A percentile compares a stretch with the other conserved stretches of the same genome.
phyloP scores from a whole-genome alignment of 495 filamentous ascomycete species.

The Margaritispora aquatica region DNA sequence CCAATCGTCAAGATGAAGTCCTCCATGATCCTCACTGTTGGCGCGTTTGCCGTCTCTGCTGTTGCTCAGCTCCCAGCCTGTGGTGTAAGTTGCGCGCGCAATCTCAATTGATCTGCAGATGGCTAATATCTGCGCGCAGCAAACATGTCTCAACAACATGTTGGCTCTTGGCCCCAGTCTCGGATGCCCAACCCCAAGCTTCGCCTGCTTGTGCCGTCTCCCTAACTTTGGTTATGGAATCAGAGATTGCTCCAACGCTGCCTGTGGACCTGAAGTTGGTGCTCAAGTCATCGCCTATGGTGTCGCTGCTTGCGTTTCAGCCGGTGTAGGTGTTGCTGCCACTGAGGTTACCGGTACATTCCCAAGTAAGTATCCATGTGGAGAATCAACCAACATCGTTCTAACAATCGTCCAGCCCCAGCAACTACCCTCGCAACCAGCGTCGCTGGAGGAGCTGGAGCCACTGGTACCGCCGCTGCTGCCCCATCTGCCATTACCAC shows the following conservation, averaged over 20 bases:
- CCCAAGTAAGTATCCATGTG: not conserved
- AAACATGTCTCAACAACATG: slow-evolving; percentile 71
- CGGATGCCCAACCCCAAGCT: slow-evolving; percentile 51
- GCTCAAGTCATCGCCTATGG: slow-evolving; percentile 20
- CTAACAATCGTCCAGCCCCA: not conserved
- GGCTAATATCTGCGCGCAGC: slow-evolving; percentile 34
- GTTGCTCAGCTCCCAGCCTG: slow-evolving; percentile 20
- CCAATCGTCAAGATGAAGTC: slow-evolving; percentile 21
- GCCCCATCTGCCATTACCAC: slow-evolving; percentile 1
- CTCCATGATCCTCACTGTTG: slow-evolving; percentile 8
- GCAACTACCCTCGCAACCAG: slow-evolving; percentile 7
- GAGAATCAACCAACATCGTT: not conserved
- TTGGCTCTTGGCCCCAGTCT: slow-evolving; percentile 51
- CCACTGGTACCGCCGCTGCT: not conserved
- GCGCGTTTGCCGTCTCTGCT: slow-evolving; percentile 15
- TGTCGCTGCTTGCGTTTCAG: slow-evolving; percentile 11
- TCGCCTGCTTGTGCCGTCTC: slow-evolving; percentile 65
- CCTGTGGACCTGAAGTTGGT: slow-evolving; percentile 42
- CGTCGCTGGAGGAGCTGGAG: slow-evolving; percentile 2
- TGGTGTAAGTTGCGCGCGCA: slow-evolving; percentile 19
- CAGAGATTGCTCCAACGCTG: slow-evolving; percentile 67
- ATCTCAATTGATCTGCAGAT: not conserved
- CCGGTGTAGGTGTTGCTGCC: slow-evolving; percentile 3
- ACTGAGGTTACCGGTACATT: not conserved
- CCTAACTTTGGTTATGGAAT: slow-evolving; percentile 66